A percentile compares a stretch with the other conserved stretches of the same genome.
Conservation (phyloP, 2,329 filamentous ascomycete species). For the Fusarium sp. region DNA sequence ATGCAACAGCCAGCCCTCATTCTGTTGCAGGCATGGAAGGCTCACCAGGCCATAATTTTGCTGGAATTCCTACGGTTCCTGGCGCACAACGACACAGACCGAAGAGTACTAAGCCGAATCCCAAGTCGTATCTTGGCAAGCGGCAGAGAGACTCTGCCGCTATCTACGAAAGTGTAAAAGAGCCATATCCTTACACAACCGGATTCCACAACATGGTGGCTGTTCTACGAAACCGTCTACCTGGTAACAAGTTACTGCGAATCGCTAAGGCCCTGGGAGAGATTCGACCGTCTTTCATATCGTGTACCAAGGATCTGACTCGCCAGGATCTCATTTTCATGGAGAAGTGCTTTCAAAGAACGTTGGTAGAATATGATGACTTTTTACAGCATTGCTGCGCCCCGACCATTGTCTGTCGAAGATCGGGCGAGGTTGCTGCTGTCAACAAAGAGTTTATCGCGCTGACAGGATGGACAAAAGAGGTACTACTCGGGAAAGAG, state of each 20-base stretch:
- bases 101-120: conserved; percentile 53
- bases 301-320: conserved; percentile 88
- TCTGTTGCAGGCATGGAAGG: conserved; percentile 64
- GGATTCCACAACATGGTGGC: conserved; percentile 90
- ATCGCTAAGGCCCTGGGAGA: conserved; percentile 89
- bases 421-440: conserved; percentile 93
- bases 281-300: conserved; percentile 92
- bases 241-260: conserved; percentile 77
- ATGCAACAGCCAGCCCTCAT: conserved; percentile 69
- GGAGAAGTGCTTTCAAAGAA: conserved; percentile 96
- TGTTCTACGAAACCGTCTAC: conserved; percentile 81
- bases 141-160: conserved; percentile 77
- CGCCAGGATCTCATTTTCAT: conserved; percentile 93
- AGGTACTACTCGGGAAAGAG: conserved; percentile 86
- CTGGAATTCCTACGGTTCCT: conserved; percentile 38
- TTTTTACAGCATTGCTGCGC: conserved; percentile 89
- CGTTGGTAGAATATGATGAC: conserved; percentile 91
- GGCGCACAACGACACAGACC: conserved; percentile 52
- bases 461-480: conserved; percentile 92
- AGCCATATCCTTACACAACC: conserved; percentile 89
- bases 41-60: conserved; percentile 54
- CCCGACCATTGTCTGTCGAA: conserved; percentile 88
- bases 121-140: conserved; percentile 64
- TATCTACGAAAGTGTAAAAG: conserved; percentile 88
- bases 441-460: conserved; percentile 98